Conservation (phyloP, 1,284 basidiomycete species). For the Naganishia sp. region DNA sequence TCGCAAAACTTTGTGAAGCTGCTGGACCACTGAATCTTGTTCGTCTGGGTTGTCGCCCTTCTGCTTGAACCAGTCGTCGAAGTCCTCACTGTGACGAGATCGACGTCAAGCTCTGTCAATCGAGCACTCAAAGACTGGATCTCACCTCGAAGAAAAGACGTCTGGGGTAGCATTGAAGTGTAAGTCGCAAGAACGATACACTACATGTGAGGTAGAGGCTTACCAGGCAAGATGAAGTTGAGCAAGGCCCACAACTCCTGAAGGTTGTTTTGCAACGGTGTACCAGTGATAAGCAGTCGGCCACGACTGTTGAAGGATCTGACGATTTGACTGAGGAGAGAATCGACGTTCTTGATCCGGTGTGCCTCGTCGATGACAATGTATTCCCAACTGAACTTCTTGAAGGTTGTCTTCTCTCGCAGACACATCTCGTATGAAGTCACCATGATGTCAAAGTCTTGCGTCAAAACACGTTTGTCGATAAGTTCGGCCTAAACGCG, state of each 20-base stretch:
- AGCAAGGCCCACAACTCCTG: slow-evolving; percentile 95
- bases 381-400: slow-evolving; percentile 97
- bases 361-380: slow-evolving; percentile 99
- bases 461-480: slow-evolving; percentile 72
- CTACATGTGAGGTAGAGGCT: slow-evolving; percentile 10
- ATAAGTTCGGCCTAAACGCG: slow-evolving; percentile 66
- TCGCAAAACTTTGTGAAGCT: slow-evolving; percentile 92
- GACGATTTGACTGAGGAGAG: slow-evolving; percentile 92
- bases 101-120: not conserved
- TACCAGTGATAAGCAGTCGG: slow-evolving; percentile 92
- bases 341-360: slow-evolving; percentile 99
- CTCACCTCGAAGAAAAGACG: slow-evolving; percentile 53
- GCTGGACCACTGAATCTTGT: slow-evolving; percentile 88
- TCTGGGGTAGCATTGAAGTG: slow-evolving; percentile 44
- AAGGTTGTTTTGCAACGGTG: slow-evolving; percentile 95
- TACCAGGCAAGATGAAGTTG: slow-evolving; percentile 80
- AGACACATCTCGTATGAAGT: slow-evolving; percentile 98
- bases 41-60: slow-evolving; percentile 61
- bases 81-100: slow-evolving; percentile 69
- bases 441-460: slow-evolving; percentile 92
- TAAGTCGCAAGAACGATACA: slow-evolving; percentile 60
- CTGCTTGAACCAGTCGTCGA: slow-evolving; percentile 77
- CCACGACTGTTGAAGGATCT: slow-evolving; percentile 86
- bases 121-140: slow-evolving; percentile 10
- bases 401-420: slow-evolving; percentile 86